Percentiles rank a stretch among this genome's conserved stretches.
These are phyloP conservation scores for Dryas alaskensis DNA, from an alignment of 306 rosid genomes.

Conservation along the genomic window DNA sequence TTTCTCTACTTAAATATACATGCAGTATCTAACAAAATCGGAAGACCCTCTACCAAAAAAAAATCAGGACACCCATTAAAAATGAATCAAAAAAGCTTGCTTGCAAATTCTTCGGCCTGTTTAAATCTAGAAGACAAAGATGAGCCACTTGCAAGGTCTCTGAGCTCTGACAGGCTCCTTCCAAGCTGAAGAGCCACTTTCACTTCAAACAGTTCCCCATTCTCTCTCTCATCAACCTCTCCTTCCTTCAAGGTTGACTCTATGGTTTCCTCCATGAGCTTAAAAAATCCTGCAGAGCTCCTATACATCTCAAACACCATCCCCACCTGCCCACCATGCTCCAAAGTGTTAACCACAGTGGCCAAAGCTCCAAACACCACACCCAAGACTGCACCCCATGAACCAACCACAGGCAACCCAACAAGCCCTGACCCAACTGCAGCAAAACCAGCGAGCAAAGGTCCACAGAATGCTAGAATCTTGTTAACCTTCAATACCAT, in stretches of 20 bases:
- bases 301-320: conserved; percentile 80
- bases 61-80: too few relatives aligned
- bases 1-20: conserved; percentile 2
- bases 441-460: conserved; percentile 54
- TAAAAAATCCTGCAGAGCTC: conserved; percentile 48
- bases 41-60: neutral
- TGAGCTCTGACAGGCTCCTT: conserved; percentile 54
- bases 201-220: conserved; percentile 59
- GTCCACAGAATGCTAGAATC: conserved; percentile 55
- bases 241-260: conserved; percentile 39
- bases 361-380: conserved; percentile 60
- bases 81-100: conserved; percentile 54
- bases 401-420: conserved; percentile 18
- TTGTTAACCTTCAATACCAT: conserved; percentile 44
- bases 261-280: conserved; percentile 63
- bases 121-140: conserved; percentile 26
- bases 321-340: conserved; percentile 86
- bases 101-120: conserved; percentile 48
- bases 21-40: neutral
- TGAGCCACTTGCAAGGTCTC: conserved; percentile 39
- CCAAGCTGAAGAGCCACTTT: conserved; percentile 62
- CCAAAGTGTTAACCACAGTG: conserved; percentile 51
- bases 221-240: conserved; percentile 50
- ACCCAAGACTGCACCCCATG: conserved; percentile 49
- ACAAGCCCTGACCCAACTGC: conserved; percentile 50